Conservation (phyloP, 331 rosid species). For the Cydonia oblonga region DNA sequence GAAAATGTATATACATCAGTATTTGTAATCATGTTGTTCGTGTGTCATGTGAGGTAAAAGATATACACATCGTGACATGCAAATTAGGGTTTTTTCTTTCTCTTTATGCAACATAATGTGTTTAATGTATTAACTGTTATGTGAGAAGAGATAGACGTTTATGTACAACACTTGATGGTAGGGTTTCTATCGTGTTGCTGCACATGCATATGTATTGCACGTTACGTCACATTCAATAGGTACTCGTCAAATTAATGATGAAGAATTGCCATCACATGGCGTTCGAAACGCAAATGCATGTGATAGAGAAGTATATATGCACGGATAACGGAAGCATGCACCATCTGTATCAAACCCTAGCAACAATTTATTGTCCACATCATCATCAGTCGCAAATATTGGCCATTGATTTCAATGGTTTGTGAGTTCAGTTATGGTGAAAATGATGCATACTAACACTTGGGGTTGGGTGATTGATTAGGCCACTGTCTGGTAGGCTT, state of each 20-base stretch:
- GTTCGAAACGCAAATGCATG: conserved; percentile 3
- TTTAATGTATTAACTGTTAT: too few relatives aligned
- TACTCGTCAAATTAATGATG: background rate
- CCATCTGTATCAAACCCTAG: background rate
- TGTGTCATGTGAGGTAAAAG: too few relatives aligned
- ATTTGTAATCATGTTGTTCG: too few relatives aligned
- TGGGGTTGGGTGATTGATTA: background rate
- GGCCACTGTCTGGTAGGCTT: background rate
- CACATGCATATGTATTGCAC: background rate
- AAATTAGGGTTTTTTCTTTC: background rate
- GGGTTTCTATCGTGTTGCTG: background rate
- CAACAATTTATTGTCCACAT: background rate
- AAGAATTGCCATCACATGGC: conserved; percentile 1
- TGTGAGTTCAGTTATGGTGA: background rate
- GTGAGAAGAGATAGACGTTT: background rate
- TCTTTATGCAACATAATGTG: background rate
- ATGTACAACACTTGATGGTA: too few relatives aligned
- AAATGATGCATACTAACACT: background rate
- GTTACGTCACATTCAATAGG: conserved; percentile 6
- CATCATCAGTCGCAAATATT: background rate
- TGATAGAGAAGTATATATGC: background rate
- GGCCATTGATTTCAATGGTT: background rate
- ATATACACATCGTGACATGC: background rate
- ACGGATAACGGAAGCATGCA: background rate
- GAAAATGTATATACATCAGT: too few relatives aligned